Evolutionary conservation across 2,329 filamentous ascomycete species (phyloP).

Genomic region (Aspergillus thermomutatus): DNA sequence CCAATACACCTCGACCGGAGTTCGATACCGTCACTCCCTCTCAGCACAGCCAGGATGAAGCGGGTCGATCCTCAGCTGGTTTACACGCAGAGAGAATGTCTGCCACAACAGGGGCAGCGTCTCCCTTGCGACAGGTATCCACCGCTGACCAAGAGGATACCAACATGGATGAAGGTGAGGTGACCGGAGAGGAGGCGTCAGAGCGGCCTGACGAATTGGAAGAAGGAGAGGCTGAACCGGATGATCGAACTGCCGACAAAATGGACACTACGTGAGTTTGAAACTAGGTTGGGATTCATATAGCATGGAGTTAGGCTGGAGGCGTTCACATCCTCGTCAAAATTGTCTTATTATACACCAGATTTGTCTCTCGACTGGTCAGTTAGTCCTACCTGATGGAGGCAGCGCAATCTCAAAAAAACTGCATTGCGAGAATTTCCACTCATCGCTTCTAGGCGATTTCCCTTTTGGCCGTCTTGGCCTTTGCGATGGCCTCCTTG

Average conservation of each 20-base stretch:
- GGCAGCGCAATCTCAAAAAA: neutral
- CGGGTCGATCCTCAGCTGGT: constrained; percentile 18
- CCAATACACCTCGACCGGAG: constrained; percentile 49
- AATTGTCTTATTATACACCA: constrained; percentile 18
- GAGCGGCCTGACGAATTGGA: constrained; percentile 44
- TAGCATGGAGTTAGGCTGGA: constrained; percentile 26
- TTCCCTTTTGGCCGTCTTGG: constrained; percentile 38
- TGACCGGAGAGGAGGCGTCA: constrained; percentile 33
- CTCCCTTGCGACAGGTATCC: constrained; percentile 38
- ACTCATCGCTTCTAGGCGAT: constrained; percentile 23
- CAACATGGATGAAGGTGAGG: constrained; percentile 55
- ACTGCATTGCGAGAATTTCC: neutral
- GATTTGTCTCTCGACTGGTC: neutral
- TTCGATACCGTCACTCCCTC: constrained; percentile 43
- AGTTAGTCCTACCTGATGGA: constrained; percentile 8
- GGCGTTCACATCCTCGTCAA: constrained; percentile 19
- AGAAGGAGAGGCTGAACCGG: constrained; percentile 49
- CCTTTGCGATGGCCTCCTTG: constrained; percentile 40
- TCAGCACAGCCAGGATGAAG: constrained; percentile 33
- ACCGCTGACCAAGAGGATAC: constrained; percentile 52
- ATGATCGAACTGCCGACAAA: constrained; percentile 50
- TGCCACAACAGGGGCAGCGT: constrained; percentile 29
- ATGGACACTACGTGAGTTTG: constrained; percentile 61
- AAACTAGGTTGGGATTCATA: constrained; percentile 15
- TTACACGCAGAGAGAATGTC: constrained; percentile 32